phyloP scores from a whole-genome alignment of 768 basidiomycete genomes.

The Obba rivulosa region DNA sequence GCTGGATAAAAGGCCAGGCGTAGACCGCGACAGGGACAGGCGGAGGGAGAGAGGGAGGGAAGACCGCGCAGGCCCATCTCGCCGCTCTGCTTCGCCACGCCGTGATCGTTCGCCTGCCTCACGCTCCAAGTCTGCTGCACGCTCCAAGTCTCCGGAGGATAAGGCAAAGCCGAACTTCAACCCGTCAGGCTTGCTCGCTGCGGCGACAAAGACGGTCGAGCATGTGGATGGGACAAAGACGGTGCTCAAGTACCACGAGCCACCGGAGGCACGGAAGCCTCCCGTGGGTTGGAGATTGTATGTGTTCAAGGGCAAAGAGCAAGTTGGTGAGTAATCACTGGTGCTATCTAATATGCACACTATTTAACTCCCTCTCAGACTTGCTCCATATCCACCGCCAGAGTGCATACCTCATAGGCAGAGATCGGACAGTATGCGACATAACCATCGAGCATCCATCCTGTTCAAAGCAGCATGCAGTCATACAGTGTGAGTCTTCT shows the following conservation, averaged over 20 bases:
- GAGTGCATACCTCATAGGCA: constrained; percentile 89
- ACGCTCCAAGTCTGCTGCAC: constrained; percentile 38
- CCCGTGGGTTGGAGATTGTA: constrained; percentile 88
- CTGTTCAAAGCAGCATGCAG: constrained; percentile 97
- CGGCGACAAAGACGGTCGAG: constrained; percentile 90
- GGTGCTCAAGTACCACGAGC: constrained; percentile 96
- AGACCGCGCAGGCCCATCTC: constrained; percentile 28
- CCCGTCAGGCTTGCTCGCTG: constrained; percentile 86
- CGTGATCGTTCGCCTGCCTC: constrained; percentile 29
- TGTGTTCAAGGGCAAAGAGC: constrained; percentile 93
- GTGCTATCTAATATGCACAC: neutral
- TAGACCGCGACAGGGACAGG: constrained; percentile 6
- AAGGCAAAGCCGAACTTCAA: constrained; percentile 88
- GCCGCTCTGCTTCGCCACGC: constrained; percentile 63
- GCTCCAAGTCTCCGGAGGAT: constrained; percentile 35
- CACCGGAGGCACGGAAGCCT: constrained; percentile 95
- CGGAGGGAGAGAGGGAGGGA: constrained; percentile 12
- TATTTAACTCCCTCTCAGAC: constrained; percentile 41
- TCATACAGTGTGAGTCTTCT: constrained; percentile 74
- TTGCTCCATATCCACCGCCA: constrained; percentile 89
- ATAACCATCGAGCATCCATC: constrained; percentile 94
- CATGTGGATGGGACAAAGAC: constrained; percentile 70
- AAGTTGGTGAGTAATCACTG: constrained; percentile 62
- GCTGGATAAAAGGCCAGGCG: neutral
- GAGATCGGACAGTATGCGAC: constrained; percentile 82